These are phyloP conservation scores for Penicillium arizonense DNA, from an alignment of 495 filamentous ascomycete genomes.

Conservation along the genomic window DNA sequence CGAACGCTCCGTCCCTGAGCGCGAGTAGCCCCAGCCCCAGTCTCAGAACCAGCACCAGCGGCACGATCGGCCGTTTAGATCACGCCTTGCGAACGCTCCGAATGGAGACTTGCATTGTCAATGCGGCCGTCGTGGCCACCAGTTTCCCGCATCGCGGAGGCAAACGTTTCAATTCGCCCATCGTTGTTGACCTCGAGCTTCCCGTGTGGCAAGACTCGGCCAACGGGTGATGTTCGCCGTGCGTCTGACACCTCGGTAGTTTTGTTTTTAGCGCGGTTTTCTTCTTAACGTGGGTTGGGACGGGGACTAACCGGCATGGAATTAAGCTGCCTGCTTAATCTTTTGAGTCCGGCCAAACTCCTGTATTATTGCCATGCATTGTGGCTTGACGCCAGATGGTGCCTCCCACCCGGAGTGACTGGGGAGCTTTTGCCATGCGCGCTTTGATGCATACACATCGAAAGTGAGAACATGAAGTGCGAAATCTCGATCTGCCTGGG, in stretches of 20 bases:
- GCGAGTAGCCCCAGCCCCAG: slow-evolving; percentile 1
- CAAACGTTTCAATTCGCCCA: slow-evolving; percentile 68
- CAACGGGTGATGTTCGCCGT: slow-evolving; percentile 2
- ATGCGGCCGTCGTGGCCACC: slow-evolving; percentile 68
- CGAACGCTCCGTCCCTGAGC: slow-evolving; percentile 1
- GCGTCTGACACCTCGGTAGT: slow-evolving; percentile 13
- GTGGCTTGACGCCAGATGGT: slow-evolving; percentile 24
- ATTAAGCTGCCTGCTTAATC: background rate
- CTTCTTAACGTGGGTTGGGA: too few relatives aligned
- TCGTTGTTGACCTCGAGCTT: slow-evolving; percentile 75
- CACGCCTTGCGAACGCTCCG: slow-evolving; percentile 42
- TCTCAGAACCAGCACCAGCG: background rate
- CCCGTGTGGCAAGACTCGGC: slow-evolving; percentile 46
- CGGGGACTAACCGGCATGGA: background rate
- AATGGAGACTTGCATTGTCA: slow-evolving; percentile 74
- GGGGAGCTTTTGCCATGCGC: slow-evolving; percentile 19
- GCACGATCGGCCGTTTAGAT: slow-evolving; percentile 7
- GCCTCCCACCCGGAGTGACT: slow-evolving; percentile 8
- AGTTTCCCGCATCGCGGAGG: slow-evolving; percentile 61
- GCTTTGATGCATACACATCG: slow-evolving; percentile 13
- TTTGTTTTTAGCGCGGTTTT: background rate
- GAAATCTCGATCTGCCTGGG: too few relatives aligned
- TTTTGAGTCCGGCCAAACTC: background rate
- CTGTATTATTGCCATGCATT: slow-evolving; percentile 4
- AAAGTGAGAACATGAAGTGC: too few relatives aligned